A percentile compares a stretch with the other conserved stretches of the same genome.
phyloP scores from a whole-genome alignment of 208 protist species.

The Trypanosomatidae sp. region DNA sequence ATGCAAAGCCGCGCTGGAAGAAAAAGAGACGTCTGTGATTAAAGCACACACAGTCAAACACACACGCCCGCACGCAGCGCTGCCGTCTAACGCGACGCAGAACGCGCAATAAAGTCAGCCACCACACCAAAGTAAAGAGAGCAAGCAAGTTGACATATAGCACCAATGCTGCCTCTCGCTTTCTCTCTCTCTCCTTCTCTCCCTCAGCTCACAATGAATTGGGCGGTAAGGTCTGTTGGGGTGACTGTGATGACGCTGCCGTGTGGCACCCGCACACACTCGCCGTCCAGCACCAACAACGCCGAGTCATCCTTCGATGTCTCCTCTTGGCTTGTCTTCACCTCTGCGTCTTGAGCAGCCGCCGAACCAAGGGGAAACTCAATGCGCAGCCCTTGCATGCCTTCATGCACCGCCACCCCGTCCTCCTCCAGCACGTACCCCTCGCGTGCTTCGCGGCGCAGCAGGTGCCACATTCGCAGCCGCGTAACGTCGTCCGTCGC shows the following conservation, averaged over 20 bases:
- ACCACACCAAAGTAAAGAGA: too few relatives aligned
- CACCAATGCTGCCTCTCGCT: too few relatives aligned
- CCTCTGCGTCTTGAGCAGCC: conserved; percentile 5
- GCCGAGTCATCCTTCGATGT: too few relatives aligned
- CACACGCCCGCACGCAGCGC: too few relatives aligned
- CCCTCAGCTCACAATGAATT: conserved; percentile 35
- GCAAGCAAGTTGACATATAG: too few relatives aligned
- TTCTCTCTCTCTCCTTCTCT: neutral
- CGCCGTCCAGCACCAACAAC: conserved; percentile 65
- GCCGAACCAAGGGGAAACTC: conserved; percentile 18
- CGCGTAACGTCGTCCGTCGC: conserved; percentile 53
- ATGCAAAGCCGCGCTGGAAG: too few relatives aligned
- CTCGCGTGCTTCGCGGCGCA: conserved; percentile 61
- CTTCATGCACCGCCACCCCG: conserved; percentile 58
- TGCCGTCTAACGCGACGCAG: too few relatives aligned
- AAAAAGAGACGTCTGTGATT: too few relatives aligned
- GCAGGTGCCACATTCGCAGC: conserved; percentile 73
- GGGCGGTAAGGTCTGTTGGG: conserved; percentile 27
- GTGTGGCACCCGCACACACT: conserved; percentile 40
- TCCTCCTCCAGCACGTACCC: conserved; percentile 72
- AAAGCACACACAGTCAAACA: too few relatives aligned
- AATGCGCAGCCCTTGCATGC: conserved; percentile 37
- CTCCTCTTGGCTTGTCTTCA: neutral
- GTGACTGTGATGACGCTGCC: conserved; percentile 44
- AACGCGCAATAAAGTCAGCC: too few relatives aligned